These are phyloP conservation scores for Staphylotrichum longicolle DNA, from an alignment of 495 filamentous ascomycete genomes.

Conservation along the genomic window DNA sequence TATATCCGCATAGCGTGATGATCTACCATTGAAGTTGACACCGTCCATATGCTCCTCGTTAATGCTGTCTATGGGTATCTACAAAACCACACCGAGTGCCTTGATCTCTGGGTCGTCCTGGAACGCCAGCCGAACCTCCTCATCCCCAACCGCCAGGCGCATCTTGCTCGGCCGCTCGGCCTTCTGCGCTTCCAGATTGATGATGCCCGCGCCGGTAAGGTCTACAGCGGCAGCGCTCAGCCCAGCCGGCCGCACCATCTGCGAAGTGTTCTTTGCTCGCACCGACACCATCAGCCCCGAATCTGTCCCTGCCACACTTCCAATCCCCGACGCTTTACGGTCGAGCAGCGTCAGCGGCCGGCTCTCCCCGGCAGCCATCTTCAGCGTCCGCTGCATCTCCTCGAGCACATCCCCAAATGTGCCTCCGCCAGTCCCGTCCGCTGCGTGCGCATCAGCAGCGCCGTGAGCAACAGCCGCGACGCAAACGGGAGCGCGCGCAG, in stretches of 20 bases:
- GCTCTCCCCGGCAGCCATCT: conserved; percentile 51
- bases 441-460: conserved; percentile 72
- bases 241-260: conserved; percentile 54
- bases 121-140: conserved; percentile 84
- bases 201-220: conserved; percentile 80
- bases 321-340: conserved; percentile 14
- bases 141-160: conserved; percentile 77
- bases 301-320: background rate
- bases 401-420: conserved; percentile 88
- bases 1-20: background rate
- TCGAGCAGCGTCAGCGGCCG: conserved; percentile 36
- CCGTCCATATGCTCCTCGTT: too few relatives aligned
- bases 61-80: conserved; percentile 1
- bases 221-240: conserved; percentile 73
- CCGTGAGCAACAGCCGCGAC: conserved; percentile 80
- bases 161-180: conserved; percentile 86
- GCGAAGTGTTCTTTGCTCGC: conserved; percentile 14
- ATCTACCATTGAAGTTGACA: too few relatives aligned
- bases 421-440: conserved; percentile 80
- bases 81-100: conserved; percentile 56
- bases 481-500: conserved; percentile 77
- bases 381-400: conserved; percentile 72
- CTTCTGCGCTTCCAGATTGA: conserved; percentile 73
- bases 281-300: conserved; percentile 12
- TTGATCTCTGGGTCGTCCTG: conserved; percentile 85